Base-by-base conservation (phyloP, 2,329 filamentous ascomycete species). In the Trichoderma atroviride region DNA sequence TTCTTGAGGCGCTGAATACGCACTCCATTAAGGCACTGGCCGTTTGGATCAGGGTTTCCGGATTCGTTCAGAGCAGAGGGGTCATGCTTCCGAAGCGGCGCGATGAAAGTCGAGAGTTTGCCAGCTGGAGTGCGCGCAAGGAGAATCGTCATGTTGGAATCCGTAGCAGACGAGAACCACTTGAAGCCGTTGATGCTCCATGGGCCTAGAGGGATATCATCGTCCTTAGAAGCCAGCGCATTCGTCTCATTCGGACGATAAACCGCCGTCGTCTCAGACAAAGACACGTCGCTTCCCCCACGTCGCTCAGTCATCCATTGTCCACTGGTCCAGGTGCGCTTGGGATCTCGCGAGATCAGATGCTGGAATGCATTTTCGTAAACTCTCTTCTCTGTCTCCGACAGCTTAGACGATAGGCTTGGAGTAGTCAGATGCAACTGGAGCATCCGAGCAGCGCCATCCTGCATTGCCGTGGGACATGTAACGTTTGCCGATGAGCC, bases 271-370 rank as follows among this genome's bases (percentile, higher is more conserved):
- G 90, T 92, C 77, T 92, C 90, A 0, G 88, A 91, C 52, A 85
- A 83, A 3, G 87, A 88, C 1, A 92, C 89, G 74, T 93, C 91
- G 71, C 88, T 91, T 0, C 90, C 91, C 2, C 90, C 90, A 0
- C 84, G 83, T 1, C 90, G 83, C 73, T 92, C 90, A 0, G 91
- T 93, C 91, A 93, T 92, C 91, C 91, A 93, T 76, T 93, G 91
- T 0, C 90, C 90, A 52, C 87, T 90, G 0, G 89, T 93, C 90
- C 90, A 93, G 0, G 87, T 86, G n/a, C 78, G 72, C 2, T 37
- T 47, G 0, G 78, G 74, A 31, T 90, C 82, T 5, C 85, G 81
- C 3, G 84, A 87, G 1, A 81, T 86, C 3, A 92, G 79, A 14
- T 84, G 84, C 4, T 78, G 74, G 71, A 84, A 88, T 3, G 85